Evolutionary conservation across 371 early-diverging fungal species (phyloP).

Genomic region (Entomophthora muscae): DNA sequence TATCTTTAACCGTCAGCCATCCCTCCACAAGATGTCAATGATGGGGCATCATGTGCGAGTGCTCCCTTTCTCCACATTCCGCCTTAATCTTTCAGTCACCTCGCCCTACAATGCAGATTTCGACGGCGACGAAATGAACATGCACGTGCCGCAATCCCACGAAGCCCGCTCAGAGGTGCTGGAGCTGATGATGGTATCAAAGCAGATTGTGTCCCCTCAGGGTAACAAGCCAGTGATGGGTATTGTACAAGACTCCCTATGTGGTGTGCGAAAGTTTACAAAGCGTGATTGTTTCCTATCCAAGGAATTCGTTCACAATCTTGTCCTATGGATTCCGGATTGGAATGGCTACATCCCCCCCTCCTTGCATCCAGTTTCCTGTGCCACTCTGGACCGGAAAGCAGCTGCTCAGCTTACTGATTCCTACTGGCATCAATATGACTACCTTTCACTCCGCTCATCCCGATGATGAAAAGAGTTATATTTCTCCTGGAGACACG

Average conservation of each 20-base stretch:
- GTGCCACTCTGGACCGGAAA: constrained; percentile 97
- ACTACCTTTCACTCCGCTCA: constrained; percentile 57
- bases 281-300: constrained; percentile 83
- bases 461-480: constrained; percentile 58
- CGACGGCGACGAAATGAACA: constrained; percentile 99
- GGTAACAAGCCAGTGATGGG: constrained; percentile 99
- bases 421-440: constrained; percentile 85
- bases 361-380: constrained; percentile 91
- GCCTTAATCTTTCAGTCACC: constrained; percentile 96
- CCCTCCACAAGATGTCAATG: constrained; percentile 99
- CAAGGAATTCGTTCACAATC: constrained; percentile 86
- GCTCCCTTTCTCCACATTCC: constrained; percentile 98
- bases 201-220: constrained; percentile 97
- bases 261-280: constrained; percentile 94
- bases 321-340: constrained; percentile 86
- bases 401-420: constrained; percentile 86
- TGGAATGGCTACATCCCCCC: constrained; percentile 91
- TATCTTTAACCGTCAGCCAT: constrained; percentile 99
- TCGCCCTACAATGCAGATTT: constrained; percentile 99
- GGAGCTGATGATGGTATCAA: constrained; percentile 95
- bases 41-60: constrained; percentile 98
- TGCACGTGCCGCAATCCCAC: constrained; percentile 97
- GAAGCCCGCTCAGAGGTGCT: constrained; percentile 91
- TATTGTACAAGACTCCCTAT: constrained; percentile 98
- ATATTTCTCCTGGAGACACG: constrained; percentile 82